Evolutionary conservation across 306 rosid genomes (phyloP).

Genomic region (Quercus berberidifolia): DNA sequence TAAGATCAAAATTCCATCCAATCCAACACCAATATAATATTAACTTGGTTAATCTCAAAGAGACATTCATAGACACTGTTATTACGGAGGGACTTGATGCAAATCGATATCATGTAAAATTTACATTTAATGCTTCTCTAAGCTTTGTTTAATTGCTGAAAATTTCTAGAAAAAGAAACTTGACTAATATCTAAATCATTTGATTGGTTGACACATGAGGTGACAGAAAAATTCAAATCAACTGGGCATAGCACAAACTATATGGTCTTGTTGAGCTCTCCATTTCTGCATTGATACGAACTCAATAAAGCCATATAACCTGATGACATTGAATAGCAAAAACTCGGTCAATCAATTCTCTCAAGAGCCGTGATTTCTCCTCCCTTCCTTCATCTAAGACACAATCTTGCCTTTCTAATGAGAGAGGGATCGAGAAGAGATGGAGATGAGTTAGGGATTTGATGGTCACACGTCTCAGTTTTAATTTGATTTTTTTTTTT

Average conservation of each 20-base stretch:
- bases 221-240: not conserved
- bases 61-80: not conserved
- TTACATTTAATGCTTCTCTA: not conserved
- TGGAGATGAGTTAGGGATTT: too few relatives aligned
- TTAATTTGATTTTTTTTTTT: too few relatives aligned
- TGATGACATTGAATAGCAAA: not conserved
- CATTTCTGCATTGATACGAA: not conserved
- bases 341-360: not conserved
- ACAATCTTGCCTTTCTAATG: not conserved
- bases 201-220: not conserved
- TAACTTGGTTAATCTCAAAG: not conserved
- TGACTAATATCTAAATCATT: not conserved
- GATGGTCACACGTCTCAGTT: too few relatives aligned
- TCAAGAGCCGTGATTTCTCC: not conserved
- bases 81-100: not conserved
- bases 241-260: not conserved
- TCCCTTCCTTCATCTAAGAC: not conserved
- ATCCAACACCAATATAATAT: constrained; percentile 1
- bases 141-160: not conserved
- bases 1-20: not conserved
- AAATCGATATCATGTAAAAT: not conserved
- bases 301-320: not conserved
- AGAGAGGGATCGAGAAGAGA: too few relatives aligned
- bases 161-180: not conserved
- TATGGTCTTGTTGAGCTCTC: not conserved